These are phyloP conservation scores for Celoporthe dispersa DNA, from an alignment of 2,329 filamentous ascomycete genomes.

Conservation along the genomic window DNA sequence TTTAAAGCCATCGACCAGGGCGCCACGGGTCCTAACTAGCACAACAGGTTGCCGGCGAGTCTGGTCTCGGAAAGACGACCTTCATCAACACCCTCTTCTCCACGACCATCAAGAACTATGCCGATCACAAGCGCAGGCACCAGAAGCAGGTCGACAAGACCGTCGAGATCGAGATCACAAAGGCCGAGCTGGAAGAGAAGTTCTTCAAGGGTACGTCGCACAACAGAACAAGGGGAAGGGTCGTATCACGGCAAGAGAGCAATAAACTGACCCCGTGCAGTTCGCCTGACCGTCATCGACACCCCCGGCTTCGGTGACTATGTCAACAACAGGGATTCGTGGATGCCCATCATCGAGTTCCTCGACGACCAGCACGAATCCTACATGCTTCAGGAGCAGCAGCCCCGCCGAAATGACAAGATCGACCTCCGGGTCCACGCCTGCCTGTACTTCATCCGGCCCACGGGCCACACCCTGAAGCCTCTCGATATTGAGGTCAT, in stretches of 20 bases:
- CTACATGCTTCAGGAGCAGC: conserved; percentile 99
- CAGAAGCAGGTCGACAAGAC: conserved; percentile 99
- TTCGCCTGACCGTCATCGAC: conserved; percentile 97
- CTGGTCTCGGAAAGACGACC: conserved; percentile 97
- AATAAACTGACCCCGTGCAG: conserved; percentile 51
- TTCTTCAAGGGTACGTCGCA: conserved; percentile 93
- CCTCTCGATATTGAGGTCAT: conserved; percentile 99
- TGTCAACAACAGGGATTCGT: conserved; percentile 99
- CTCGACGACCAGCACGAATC: conserved; percentile 99
- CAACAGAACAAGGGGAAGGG: conserved; percentile 11
- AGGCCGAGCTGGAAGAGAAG: conserved; percentile 99
- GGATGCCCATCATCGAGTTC: conserved; percentile 99
- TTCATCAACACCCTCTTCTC: conserved; percentile 99
- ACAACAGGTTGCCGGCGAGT: conserved; percentile 90
- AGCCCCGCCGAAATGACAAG: conserved; percentile 96
- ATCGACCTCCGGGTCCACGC: conserved; percentile 98
- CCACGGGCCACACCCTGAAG: conserved; percentile 97
- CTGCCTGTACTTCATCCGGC: conserved; percentile 98
- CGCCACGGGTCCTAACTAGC: conserved; percentile 9
- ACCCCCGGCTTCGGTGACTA: conserved; percentile 99
- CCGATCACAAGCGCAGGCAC: conserved; percentile 98
- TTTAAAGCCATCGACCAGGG: neutral
- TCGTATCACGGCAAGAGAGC: neutral
- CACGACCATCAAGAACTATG: conserved; percentile 99
- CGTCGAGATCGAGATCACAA: conserved; percentile 99